Base-by-base conservation (phyloP, 1,284 basidiomycete species). In the Melampsora americana region DNA sequence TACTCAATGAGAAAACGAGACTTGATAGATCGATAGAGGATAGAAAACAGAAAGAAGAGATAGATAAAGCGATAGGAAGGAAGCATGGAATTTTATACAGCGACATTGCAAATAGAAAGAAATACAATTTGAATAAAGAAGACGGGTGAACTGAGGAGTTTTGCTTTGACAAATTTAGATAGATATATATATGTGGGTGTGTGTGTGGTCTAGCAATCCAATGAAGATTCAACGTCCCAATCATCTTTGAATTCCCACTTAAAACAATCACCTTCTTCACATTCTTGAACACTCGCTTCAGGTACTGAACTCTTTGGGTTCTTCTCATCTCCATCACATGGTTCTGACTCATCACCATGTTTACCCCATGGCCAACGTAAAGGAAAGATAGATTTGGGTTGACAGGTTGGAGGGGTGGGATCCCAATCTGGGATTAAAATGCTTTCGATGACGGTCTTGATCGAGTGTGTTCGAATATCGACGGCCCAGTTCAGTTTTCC, bases 401-500 rank as follows among this genome's bases (percentile, higher is more conserved):
- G 23, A 23, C 35, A 46, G 12, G 20, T n/a, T 11, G 32, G 20
- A 35, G 73, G 62, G 30, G 18, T 48, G 0, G 66, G 60, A 14
- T 50, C 66, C 73, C 73, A 76, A 44, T 76, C 66, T 2, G 73
- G 59, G 39, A 59, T 42, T 39, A 76, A 64, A 18, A 76, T 44
- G 44, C 50, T 69, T 32, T 76, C 73, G 18, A 76, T 76, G 6
- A 76, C 73, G 18, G 66, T 76, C 42, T 69, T 65, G n/a, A 76
- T 76, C 1, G 73, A 59, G 35, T 76, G 73, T 0, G 73, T 76
- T 50, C 73, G 56, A 59, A 76, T 76, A 64, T 76, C 73, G 50
- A 67, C 64, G 1, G 73, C 73, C 73, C 73, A 76, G 12, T 76
- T 69, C 14, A 76, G 62, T 48, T 76, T 69, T 26, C 44, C 73